Base-by-base conservation (phyloP, 257 asterid species). In the Oldenlandia corymbosa region DNA sequence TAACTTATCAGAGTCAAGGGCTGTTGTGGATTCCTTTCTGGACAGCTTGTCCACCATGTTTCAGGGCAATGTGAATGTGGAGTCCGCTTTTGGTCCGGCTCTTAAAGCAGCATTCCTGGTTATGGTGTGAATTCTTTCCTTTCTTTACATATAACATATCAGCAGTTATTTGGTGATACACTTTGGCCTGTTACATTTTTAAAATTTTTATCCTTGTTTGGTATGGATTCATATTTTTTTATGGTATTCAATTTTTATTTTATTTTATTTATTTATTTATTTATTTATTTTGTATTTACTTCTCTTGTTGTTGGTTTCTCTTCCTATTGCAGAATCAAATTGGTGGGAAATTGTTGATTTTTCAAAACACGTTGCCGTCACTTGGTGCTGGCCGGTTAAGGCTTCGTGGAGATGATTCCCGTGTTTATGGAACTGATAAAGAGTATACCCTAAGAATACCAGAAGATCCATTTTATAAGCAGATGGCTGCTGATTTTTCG, bases 21-120 rank as follows among this genome's bases (percentile, higher is more conserved):
- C 68, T 24, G 97, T 90, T 67, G 94, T 93, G 71, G 95, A 93
- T 75, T 86, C 97, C 67, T 88, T 90, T 80, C 99, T 93, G 45
- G 96, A 90, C 72, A 88, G 95, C 72, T 81, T 93, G 76, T 94
- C 99, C 47, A 62, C 89, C 73, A 90, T 90, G 96, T 93, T 93
- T 81, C 87, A 81, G 78, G 93, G 80, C n/a, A 93, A 82, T 73
- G 58, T 80, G 80, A 90, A 88, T 79, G 88, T 93, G 48, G 99
- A 93, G 82, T 90, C 99, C 60, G 99, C 99, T 73, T 93, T 93
- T 80, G 99, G 99, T 69, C 97, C 99, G 37, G 97, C 99, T 76
- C 91, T 90, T 70, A 90, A 80, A 84, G 87, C 95, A 23, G 90
- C 96, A 64, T 84, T 81, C 76, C 80, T 93, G 94, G 85, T 93